A percentile compares a stretch with the other conserved stretches of the same genome.
Evolutionary conservation across 2,329 filamentous ascomycete species (phyloP).

Genomic region (Endoconidiophora laricicola): DNA sequence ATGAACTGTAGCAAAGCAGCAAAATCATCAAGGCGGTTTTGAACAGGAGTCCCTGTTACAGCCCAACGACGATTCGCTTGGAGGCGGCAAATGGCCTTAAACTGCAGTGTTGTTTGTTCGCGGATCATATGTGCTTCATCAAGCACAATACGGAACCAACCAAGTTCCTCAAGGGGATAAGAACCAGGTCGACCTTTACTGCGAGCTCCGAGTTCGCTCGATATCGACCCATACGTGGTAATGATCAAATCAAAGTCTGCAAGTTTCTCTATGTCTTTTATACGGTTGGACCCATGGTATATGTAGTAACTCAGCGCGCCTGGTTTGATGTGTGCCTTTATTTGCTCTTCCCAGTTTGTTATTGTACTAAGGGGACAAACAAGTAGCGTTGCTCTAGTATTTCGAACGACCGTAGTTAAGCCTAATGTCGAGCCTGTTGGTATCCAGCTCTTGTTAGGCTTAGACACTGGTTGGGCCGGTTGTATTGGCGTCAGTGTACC

Average conservation of each 20-base stretch:
- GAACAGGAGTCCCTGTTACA: slow-evolving; percentile 90
- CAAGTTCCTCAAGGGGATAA: slow-evolving; percentile 57
- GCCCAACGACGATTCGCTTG: slow-evolving; percentile 78
- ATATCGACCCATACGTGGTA: slow-evolving; percentile 81
- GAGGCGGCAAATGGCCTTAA: slow-evolving; percentile 67
- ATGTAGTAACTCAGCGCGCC: slow-evolving; percentile 55
- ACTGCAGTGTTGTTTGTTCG: slow-evolving; percentile 64
- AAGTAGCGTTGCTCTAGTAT: slow-evolving; percentile 66
- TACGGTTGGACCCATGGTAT: slow-evolving; percentile 70
- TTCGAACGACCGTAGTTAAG: slow-evolving; percentile 39
- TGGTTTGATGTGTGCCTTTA: slow-evolving; percentile 59
- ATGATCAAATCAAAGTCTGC: slow-evolving; percentile 68
- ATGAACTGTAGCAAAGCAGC: slow-evolving; percentile 77
- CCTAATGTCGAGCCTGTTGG: slow-evolving; percentile 22
- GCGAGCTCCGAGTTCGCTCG: slow-evolving; percentile 56
- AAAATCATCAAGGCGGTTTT: slow-evolving; percentile 83
- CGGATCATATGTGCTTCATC: slow-evolving; percentile 94
- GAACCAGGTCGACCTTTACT: slow-evolving; percentile 40
- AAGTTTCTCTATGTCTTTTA: slow-evolving; percentile 50
- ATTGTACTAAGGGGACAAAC: slow-evolving; percentile 83
- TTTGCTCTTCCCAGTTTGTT: slow-evolving; percentile 88
- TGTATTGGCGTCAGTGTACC: slow-evolving; percentile 34
- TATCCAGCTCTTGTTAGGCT: slow-evolving; percentile 20
- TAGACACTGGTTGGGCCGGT: slow-evolving; percentile 25
- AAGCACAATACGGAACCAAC: slow-evolving; percentile 86